Conservation (phyloP, 2,329 filamentous ascomycete species). For the Arachnopeziza araneosa region DNA sequence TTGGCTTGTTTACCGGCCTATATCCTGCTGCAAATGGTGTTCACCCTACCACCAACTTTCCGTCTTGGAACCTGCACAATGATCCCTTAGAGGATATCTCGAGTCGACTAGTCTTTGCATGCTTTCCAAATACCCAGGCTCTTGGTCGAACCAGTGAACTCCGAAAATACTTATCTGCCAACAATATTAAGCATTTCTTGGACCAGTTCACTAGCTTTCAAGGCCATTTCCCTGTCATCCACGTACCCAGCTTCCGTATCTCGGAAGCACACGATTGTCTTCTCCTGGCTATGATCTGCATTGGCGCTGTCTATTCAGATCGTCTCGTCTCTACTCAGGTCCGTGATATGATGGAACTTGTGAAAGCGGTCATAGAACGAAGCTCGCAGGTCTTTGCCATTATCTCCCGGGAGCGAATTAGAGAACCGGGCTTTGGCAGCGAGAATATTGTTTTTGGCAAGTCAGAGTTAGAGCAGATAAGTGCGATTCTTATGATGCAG, state of each 20-base stretch:
- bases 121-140: constrained; percentile 51
- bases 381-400: constrained; percentile 47
- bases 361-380: constrained; percentile 52
- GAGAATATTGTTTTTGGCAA: constrained; percentile 33
- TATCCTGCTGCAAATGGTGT: constrained; percentile 17
- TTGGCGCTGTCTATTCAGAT: constrained; percentile 70
- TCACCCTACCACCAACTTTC: constrained; percentile 33
- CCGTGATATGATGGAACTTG: constrained; percentile 61
- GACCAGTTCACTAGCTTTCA: constrained; percentile 68
- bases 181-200: constrained; percentile 66
- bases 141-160: constrained; percentile 48
- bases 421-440: constrained; percentile 36
- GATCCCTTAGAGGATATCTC: constrained; percentile 50
- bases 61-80: constrained; percentile 35
- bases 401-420: constrained; percentile 35
- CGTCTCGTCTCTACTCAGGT: constrained; percentile 53
- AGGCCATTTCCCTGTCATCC: constrained; percentile 67
- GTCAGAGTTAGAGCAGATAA: constrained; percentile 58
- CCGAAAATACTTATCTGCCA: constrained; percentile 53
- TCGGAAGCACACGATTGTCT: constrained; percentile 61
- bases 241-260: constrained; percentile 66
- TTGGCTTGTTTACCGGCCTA: constrained; percentile 17
- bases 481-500: constrained; percentile 58
- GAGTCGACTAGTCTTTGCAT: constrained; percentile 51
- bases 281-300: constrained; percentile 63